Evolutionary conservation across 345 rosid genomes (phyloP).

Genomic region (Syzygium jambos): DNA sequence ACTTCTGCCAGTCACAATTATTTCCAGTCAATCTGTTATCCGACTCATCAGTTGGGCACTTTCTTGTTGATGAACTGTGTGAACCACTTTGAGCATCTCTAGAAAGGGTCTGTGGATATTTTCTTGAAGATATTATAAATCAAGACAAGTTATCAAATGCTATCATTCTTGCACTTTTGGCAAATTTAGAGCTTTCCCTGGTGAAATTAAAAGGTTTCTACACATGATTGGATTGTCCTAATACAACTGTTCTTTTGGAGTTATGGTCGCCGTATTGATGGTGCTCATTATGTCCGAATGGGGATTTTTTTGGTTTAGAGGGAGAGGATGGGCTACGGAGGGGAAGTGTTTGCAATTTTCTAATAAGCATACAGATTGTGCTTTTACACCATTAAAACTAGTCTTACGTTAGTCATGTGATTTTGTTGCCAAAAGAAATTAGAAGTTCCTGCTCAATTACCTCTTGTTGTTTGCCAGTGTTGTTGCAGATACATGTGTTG

Average conservation of each 20-base stretch:
- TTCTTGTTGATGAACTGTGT: not conserved
- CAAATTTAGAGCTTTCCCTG: not conserved
- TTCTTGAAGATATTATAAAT: not conserved
- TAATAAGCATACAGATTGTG: not conserved
- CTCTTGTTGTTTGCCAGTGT: slow-evolving; percentile 29
- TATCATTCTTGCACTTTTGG: not conserved
- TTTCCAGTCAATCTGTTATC: not conserved
- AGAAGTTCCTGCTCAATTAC: not conserved
- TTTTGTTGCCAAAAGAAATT: not conserved
- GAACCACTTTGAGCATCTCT: not conserved
- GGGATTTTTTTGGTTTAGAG: not conserved
- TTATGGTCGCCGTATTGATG: not conserved
- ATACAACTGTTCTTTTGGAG: not conserved
- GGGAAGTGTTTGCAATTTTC: not conserved
- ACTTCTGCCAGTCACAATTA: not conserved
- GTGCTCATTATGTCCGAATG: not conserved
- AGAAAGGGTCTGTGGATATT: not conserved
- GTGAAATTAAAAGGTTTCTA: not conserved
- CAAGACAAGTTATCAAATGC: not conserved
- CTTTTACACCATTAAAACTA: not conserved
- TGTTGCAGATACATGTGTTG: slow-evolving; percentile 79
- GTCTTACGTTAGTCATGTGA: not conserved
- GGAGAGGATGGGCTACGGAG: not conserved
- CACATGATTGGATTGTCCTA: not conserved
- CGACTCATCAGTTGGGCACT: not conserved